Base-by-base conservation (phyloP, 2,329 filamentous ascomycete genomes). In the Colletotrichum truncatum region DNA sequence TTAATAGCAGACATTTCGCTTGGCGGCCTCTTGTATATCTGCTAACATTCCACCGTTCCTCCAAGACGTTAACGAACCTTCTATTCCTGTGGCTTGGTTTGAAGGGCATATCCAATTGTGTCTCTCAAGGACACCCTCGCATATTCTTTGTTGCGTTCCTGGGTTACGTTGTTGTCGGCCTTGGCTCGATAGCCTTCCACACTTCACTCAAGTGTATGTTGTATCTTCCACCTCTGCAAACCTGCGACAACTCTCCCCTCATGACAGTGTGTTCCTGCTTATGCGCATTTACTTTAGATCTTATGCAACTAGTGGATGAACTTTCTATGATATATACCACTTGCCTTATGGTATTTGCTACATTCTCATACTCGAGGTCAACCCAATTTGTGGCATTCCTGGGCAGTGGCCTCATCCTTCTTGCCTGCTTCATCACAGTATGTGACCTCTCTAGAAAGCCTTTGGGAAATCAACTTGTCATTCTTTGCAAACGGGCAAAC, bases 51-150 rank as follows among this genome's bases (percentile, higher is more conserved):
- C 26, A 16, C 12, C n/a, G 43, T 14, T 38, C 53, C 26, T 39
- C 72, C 65, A 80, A 92, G 78, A 92, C 93, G 4, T 72, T 94
- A 30, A 97, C 93, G 32, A 97, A 97, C 76, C 76, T 92, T 3
- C 81, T 96, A 23, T 97, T 97, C 77, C 83, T 97, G 71, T 92
- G 85, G 76, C 85, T 97, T 18, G 93, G 93, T 7, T 79, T 88
- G 69, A 91, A 90, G 73, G 94, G 94, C 23, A 87, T 96, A 67
- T 80, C 83, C 58, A 93, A 89, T 76, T 97, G 93, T 76, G 74
- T 91, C 38, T 85, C 84, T 68, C 84, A 97, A 77, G 84, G 85
- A 14, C 93, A 97, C 77, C 91, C 93, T 59, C 80, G 78, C 12
- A 90, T 97, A 64, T 97, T 97, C 78, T 74, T 91, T 52, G 80